Evolutionary conservation across 164 flowering plant genomes (phyloP).

Genomic region (Dillenia turbinata): DNA sequence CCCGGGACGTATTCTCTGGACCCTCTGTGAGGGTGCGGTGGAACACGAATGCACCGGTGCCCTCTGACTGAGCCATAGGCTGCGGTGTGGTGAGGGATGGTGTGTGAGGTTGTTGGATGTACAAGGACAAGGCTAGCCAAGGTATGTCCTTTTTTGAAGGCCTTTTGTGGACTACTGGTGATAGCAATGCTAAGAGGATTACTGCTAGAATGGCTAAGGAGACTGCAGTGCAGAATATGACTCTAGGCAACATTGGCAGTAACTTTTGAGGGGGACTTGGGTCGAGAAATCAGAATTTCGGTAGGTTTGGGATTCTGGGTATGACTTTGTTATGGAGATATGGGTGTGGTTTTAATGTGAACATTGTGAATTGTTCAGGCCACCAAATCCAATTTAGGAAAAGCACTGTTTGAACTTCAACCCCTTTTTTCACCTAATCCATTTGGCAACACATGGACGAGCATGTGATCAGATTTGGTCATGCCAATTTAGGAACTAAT

Average conservation of each 20-base stretch:
- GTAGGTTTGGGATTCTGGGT: no score
- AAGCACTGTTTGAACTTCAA: no score
- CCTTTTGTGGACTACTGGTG: constrained; percentile 41
- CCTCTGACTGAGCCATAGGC: constrained; percentile 7
- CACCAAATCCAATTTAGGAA: no score
- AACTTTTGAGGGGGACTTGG: not conserved
- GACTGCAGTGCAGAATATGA: constrained; percentile 65
- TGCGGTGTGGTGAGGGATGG: constrained; percentile 5
- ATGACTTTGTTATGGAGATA: no score
- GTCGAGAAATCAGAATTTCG: no score
- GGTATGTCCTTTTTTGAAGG: constrained; percentile 23
- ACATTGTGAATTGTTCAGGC: no score
- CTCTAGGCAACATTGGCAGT: constrained; percentile 38
- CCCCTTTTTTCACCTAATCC: no score
- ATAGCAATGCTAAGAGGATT: constrained; percentile 59
- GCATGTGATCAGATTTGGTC: no score
- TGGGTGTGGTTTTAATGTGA: no score
- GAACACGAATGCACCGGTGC: constrained; percentile 52
- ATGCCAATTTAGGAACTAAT: no score
- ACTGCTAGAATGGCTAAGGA: constrained; percentile 48
- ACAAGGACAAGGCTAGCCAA: constrained; percentile 55
- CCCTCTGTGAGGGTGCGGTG: constrained; percentile 66
- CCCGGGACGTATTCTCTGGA: constrained; percentile 59
- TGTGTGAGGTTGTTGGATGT: constrained; percentile 58
- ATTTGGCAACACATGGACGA: no score